A percentile compares a stretch with the other conserved stretches of the same genome.
Conservation (phyloP, 2,329 filamentous ascomycete species). For the Aspergillus quadrilineatus region DNA sequence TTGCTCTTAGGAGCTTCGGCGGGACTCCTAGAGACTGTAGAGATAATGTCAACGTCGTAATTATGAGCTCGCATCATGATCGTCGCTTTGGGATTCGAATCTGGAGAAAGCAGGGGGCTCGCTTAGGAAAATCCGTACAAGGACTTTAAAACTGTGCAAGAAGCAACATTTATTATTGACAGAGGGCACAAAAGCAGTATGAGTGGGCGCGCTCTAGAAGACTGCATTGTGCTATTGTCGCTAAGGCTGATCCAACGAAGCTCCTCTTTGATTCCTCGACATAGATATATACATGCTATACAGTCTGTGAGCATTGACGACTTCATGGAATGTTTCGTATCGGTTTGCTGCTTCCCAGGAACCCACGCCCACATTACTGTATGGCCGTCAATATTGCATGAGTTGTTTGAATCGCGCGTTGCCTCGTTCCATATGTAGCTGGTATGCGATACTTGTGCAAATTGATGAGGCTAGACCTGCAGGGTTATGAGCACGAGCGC, state of each 20-base stretch:
- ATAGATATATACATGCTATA: background rate
- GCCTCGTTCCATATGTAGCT: background rate
- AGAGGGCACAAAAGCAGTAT: background rate
- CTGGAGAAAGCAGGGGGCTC: background rate
- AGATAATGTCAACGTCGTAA: background rate
- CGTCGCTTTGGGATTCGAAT: background rate
- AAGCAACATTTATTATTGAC: background rate
- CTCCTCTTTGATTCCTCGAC: background rate
- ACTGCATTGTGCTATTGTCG: constrained; percentile 8
- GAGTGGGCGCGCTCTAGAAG: background rate
- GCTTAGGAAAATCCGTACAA: background rate
- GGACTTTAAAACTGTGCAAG: background rate
- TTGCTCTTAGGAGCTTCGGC: background rate
- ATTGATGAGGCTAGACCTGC: background rate
- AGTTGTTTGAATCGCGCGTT: background rate
- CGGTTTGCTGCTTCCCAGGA: background rate
- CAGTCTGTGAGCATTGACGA: background rate
- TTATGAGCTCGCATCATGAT: background rate
- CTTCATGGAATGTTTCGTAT: background rate
- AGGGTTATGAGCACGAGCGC: background rate
- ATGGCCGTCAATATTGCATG: background rate
- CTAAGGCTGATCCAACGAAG: constrained; percentile 3
- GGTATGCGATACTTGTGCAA: background rate
- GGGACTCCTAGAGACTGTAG: background rate
- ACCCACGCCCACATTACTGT: background rate